Evolutionary conservation across 192 early-diverging fungal genomes (phyloP).

Genomic region (Jimgerdemannia flammicorona): DNA sequence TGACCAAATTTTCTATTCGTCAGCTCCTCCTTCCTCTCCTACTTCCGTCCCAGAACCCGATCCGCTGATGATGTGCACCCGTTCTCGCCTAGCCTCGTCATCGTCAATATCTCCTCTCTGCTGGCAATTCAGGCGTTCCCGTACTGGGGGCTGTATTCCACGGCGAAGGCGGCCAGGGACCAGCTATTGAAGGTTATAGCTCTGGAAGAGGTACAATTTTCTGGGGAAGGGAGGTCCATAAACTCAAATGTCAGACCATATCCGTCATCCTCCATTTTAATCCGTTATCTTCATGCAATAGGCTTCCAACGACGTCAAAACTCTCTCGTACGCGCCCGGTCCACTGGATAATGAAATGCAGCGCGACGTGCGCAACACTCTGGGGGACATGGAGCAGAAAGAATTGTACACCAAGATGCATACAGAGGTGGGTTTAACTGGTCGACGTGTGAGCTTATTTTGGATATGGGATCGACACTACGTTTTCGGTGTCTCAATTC

Average conservation of each 20-base stretch:
- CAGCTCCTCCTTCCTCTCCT: conserved; percentile 38
- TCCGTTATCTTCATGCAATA: conserved; percentile 12
- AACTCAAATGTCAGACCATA: background rate
- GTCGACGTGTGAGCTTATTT: background rate
- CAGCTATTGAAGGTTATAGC: conserved; percentile 68
- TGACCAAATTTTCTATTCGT: background rate
- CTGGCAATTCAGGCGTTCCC: conserved; percentile 69
- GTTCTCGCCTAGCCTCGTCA: conserved; percentile 15
- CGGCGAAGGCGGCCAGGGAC: conserved; percentile 81
- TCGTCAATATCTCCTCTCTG: conserved; percentile 82
- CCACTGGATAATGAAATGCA: conserved; percentile 88
- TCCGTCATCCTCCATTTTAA: background rate
- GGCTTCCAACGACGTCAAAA: conserved; percentile 44
- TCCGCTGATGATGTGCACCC: conserved; percentile 2
- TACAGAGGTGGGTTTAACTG: conserved; percentile 28
- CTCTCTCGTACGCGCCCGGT: conserved; percentile 85
- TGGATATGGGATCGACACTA: background rate
- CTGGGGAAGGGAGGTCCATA: too few relatives aligned
- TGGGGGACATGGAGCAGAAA: conserved; percentile 64
- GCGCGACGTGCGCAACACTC: conserved; percentile 57
- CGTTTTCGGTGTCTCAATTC: background rate
- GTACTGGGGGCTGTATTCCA: conserved; percentile 79
- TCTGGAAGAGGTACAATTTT: conserved; percentile 47
- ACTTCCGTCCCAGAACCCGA: conserved; percentile 12
- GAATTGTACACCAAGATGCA: conserved; percentile 62